Evolutionary conservation across 2,329 filamentous ascomycete species (phyloP), one percentile per base, ranked within the genome.

Genomic region (Apiospora hydei): DNA sequence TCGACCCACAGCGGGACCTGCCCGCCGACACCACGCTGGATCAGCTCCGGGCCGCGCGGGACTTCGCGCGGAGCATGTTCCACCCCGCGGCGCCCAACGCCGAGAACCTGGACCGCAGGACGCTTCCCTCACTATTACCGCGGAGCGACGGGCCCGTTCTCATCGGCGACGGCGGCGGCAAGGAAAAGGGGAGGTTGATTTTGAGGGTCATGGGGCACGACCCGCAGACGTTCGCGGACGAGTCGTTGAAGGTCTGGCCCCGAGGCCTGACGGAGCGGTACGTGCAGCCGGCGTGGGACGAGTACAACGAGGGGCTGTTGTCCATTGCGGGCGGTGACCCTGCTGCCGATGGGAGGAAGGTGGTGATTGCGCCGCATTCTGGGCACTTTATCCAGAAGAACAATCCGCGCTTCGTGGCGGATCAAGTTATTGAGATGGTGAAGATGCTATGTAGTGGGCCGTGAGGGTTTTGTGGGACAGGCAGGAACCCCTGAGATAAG

Each of bases 331-430:
- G 79, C 4, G 69, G 76, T 0, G 81, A 81, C 10, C 82, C 77
- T 47, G 4, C 18, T 38, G 4, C 53, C 4, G 82, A 81, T 26
- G 83, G 83, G 53, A 85, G 83, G 57, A 85, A 84, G 1, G 26
- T 41, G 30, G 47, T 69, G 14, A 75, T 86, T 57, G 87, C 87
- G 0, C 79, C 82, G 10, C 81, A 82, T 0, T 87, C 86, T 46
- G 87, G 87, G 0, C 87, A 89, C 77, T 89, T 89, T 71, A 84
- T 90, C 34, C 89, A 90, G 74, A 81, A 80, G 47, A 88, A 90
- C 73, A 84, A 86, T 41, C 88, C 88, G 3, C 79, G 72, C 0
- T 81, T 86, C 71, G 86, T 88, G 10, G 77, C 83, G 13, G 66
- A 47, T 18, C 41, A 68, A 41, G 18, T 47, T 30, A 1, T 68